A percentile compares a stretch with the other conserved stretches of the same genome.
Evolutionary conservation across 352 stramenopile species (phyloP).

Genomic region (Phytophthora sansomeana): DNA sequence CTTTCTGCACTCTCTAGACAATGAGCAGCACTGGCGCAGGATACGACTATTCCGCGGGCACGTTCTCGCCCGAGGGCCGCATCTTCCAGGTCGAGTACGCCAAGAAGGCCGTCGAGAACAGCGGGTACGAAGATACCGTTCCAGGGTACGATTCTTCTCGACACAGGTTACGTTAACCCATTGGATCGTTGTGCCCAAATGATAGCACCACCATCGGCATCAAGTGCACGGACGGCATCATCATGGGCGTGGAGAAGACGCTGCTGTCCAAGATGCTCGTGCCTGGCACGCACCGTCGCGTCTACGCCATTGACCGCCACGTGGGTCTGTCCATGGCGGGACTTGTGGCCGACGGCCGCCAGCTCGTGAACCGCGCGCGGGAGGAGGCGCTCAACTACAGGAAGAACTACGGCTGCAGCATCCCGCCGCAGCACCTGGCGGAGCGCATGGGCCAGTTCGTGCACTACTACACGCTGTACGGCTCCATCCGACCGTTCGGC

Average conservation of each 20-base stretch:
- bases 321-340: constrained; percentile 95
- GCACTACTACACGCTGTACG: constrained; percentile 99
- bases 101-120: constrained; percentile 98
- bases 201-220: constrained; percentile 97
- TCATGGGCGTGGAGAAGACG: constrained; percentile 98
- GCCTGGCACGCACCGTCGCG: constrained; percentile 84
- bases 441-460: constrained; percentile 97
- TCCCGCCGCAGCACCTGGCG: constrained; percentile 94
- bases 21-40: constrained; percentile 90
- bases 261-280: constrained; percentile 94
- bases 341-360: constrained; percentile 95
- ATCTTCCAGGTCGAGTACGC: constrained; percentile 99
- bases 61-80: constrained; percentile 97
- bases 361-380: constrained; percentile 95
- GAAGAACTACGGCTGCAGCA: constrained; percentile 96
- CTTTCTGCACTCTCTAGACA: constrained; percentile 4
- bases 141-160: not conserved
- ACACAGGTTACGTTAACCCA: not conserved
- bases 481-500: constrained; percentile 97
- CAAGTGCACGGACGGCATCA: constrained; percentile 97
- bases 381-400: constrained; percentile 96
- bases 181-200: not conserved
- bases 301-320: constrained; percentile 93
- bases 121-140: constrained; percentile 55
- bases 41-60: constrained; percentile 91